Base-by-base conservation (phyloP, 305 asterid genomes). In the Fraxinus baroniana region DNA sequence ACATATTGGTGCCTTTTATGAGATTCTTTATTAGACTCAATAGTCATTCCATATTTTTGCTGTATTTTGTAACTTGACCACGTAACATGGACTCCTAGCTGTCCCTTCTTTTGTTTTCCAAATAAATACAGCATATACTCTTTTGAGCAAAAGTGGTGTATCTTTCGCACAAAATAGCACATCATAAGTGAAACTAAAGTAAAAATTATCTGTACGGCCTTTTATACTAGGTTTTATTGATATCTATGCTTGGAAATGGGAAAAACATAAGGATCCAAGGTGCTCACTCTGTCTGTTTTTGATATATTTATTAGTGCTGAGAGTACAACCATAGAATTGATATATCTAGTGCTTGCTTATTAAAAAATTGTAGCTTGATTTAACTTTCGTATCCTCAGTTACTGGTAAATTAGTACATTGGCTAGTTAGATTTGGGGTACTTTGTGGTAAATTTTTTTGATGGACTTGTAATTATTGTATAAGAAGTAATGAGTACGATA, bases 321-420 rank as follows among this genome's bases (percentile, higher is more conserved):
- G 7, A 32, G 76, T 5, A 15, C 49, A 72, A 18, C 77, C 13
- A 35, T 72, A n/a, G 41, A 72, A 33, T 32, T 72, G 77, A 35
- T 72, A 35, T n/a, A 35, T 72, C 26, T 7, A 72, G 49, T 72
- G 77, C 15, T 72, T 72, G 77, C 15, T 72, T 68, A 68, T 4
- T 68, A 10, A 68, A 26, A 26, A 71, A 33, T 71, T 17, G 10
- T 71, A 30, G 76, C 78, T 62, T 28, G 36, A 36, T 70, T 5
- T 79, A 39, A 68, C 76, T 74, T 85, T 55, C 71, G 72, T 81
- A 41, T 79, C 32, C 75, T 76, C 74, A 32, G 35, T 15, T 49
- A 28, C 35, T 44, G 26, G 75, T 28, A 7, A 32, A 66, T 39
- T 24, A 33, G 60, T 49, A 62, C 44, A 75, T 78, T 82, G 79